Percentiles rank a stretch among this genome's conserved stretches.
These are phyloP conservation scores for Phytophthora palmivora DNA, from an alignment of 352 stramenopile species.

Conservation along the genomic window DNA sequence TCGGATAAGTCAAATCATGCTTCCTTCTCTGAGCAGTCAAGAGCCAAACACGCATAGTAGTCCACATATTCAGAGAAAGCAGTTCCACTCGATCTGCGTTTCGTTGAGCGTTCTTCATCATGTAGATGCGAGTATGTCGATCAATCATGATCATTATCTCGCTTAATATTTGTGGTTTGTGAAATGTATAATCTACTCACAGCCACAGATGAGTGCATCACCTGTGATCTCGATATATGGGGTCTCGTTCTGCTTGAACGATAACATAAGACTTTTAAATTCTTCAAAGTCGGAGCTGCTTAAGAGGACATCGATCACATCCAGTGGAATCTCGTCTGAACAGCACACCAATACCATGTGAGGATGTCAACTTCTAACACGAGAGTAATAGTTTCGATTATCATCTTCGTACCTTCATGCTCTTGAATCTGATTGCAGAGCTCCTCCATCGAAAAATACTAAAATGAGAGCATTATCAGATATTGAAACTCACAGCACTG, in stretches of 20 bases:
- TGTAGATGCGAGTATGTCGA: too few species aligned
- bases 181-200: constrained; percentile 23
- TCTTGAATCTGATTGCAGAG: constrained; percentile 84
- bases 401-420: constrained; percentile 56
- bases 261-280: constrained; percentile 89
- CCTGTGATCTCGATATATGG: constrained; percentile 81
- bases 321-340: constrained; percentile 75
- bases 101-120: too few species aligned
- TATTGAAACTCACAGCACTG: background rate
- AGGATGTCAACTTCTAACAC: background rate
- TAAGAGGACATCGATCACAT: constrained; percentile 83
- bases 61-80: too few species aligned
- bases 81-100: too few species aligned
- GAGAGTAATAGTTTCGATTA: background rate
- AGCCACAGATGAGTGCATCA: constrained; percentile 57
- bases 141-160: too few species aligned
- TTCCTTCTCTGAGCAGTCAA: constrained; percentile 6
- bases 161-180: too few species aligned
- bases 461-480: constrained; percentile 10
- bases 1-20: background rate
- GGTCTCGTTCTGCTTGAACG: constrained; percentile 86
- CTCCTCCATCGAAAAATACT: constrained; percentile 88
- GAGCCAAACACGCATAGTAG: too few species aligned
- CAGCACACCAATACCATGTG: constrained; percentile 12
- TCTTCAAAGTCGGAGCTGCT: constrained; percentile 89